Evolutionary conservation across 177 flowering plant genomes (phyloP).

Genomic region (Telopea speciosissima): DNA sequence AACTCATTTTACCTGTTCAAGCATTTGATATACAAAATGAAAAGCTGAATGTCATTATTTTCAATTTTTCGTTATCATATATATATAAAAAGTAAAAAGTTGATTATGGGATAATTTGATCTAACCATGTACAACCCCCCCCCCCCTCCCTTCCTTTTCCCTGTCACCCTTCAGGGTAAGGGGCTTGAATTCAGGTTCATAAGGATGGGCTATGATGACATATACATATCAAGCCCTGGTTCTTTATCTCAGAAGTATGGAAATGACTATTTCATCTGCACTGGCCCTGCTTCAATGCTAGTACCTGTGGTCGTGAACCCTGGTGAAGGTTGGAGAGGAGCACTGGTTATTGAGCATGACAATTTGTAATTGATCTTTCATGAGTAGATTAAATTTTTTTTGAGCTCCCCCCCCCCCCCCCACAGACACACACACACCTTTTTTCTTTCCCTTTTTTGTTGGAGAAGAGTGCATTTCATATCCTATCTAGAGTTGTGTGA

Average conservation of each 20-base stretch:
- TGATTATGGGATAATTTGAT: not conserved
- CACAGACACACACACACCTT: no score
- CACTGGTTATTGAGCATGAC: conserved; percentile 85
- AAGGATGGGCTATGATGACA: conserved; percentile 81
- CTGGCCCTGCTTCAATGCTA: conserved; percentile 85
- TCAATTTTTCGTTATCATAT: no score
- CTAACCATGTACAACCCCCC: not conserved
- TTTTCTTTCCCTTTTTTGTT: not conserved
- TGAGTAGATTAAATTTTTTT: not conserved
- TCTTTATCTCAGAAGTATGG: conserved; percentile 62
- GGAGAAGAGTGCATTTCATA: conserved; percentile 9
- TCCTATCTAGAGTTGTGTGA: conserved; percentile 11
- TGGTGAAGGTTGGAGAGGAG: conserved; percentile 85
- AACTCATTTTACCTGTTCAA: not conserved
- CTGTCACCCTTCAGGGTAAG: conserved; percentile 42
- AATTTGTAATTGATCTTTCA: conserved; percentile 43
- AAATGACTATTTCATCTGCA: conserved; percentile 74
- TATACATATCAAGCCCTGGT: conserved; percentile 73
- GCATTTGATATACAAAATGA: not conserved
- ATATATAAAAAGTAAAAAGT: no score
- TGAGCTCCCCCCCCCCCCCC: not conserved
- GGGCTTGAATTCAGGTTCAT: conserved; percentile 68
- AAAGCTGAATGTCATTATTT: no score
- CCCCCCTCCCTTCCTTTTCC: not conserved
- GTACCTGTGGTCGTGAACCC: conserved; percentile 70